phyloP scores from a whole-genome alignment of 129 eudicot genomes.

The Silybum marianum region DNA sequence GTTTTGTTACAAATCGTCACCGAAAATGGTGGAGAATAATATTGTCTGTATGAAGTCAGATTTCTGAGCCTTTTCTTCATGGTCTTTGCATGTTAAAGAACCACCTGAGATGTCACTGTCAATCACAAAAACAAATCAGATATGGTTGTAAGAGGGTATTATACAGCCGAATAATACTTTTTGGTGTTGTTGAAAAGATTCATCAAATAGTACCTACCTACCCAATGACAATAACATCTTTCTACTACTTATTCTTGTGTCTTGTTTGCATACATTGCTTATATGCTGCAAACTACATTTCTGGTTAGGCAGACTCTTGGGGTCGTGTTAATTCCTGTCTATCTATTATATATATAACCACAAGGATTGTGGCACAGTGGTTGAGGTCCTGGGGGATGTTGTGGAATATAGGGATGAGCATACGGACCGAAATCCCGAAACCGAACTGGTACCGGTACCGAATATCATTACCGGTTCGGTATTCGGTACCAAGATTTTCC shows the following conservation, averaged over 20 bases:
- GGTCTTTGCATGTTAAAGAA: conserved; percentile 31
- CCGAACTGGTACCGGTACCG: too few species aligned
- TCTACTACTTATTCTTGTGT: background rate
- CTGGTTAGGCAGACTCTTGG: background rate
- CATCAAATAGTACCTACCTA: background rate
- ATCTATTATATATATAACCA: too few species aligned
- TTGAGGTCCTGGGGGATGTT: too few species aligned
- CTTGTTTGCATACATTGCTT: background rate
- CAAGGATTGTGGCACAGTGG: too few species aligned
- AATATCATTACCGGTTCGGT: too few species aligned
- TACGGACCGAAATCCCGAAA: too few species aligned
- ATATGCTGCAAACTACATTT: background rate
- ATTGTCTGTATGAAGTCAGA: conserved; percentile 54
- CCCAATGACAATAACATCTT: background rate
- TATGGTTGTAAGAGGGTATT: background rate
- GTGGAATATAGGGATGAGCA: too few species aligned
- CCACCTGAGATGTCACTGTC: conserved; percentile 31
- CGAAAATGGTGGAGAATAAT: conserved; percentile 59
- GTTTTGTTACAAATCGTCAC: conserved; percentile 39
- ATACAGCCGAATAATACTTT: background rate
- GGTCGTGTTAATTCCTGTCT: background rate
- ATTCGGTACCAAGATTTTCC: too few species aligned
- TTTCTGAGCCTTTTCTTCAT: conserved; percentile 56
- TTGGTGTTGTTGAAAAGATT: background rate
- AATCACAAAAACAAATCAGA: background rate